Percentiles rank a stretch among this genome's conserved stretches.
These are phyloP conservation scores for Trametes punicea DNA, from an alignment of 768 basidiomycete genomes.

Conservation along the genomic window DNA sequence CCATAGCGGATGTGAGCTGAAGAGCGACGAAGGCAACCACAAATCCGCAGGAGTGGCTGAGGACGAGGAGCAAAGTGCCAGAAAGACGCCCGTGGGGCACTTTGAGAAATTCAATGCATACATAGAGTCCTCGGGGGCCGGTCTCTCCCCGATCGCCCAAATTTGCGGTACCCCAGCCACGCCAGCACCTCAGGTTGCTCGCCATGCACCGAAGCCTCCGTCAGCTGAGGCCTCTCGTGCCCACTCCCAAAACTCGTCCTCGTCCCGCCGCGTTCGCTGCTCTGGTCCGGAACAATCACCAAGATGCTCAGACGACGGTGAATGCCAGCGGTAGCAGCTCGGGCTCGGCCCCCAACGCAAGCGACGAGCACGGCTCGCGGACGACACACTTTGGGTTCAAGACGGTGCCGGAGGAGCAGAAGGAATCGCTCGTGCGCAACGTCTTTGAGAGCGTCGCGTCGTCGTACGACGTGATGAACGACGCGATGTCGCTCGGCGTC, in stretches of 20 bases:
- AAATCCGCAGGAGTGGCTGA: background rate
- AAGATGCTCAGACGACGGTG: slow-evolving; percentile 7
- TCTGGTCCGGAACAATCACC: slow-evolving; percentile 11
- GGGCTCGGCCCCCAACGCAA: slow-evolving; percentile 8
- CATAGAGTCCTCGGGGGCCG: slow-evolving; percentile 8
- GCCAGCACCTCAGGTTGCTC: slow-evolving; percentile 1
- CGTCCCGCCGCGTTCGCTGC: background rate
- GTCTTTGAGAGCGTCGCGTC: slow-evolving; percentile 97
- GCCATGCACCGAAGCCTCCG: slow-evolving; percentile 18
- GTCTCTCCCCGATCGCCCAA: background rate
- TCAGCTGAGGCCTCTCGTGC: slow-evolving; percentile 14
- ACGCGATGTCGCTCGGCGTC: slow-evolving; percentile 95
- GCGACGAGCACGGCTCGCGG: slow-evolving; percentile 18
- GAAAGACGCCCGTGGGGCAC: background rate
- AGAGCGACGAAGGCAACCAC: background rate
- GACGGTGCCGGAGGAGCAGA: slow-evolving; percentile 80
- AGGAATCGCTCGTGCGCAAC: slow-evolving; percentile 86
- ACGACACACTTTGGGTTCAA: slow-evolving; percentile 93
- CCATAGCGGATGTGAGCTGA: too few species aligned
- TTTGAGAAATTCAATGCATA: slow-evolving; percentile 12
- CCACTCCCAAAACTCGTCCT: background rate
- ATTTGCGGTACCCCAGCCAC: slow-evolving; percentile 1
- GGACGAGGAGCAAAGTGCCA: background rate
- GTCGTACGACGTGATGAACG: slow-evolving; percentile 98
- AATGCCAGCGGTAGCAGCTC: background rate